Evolutionary conservation across 225 moss, liverwort and hornwort species (phyloP), one percentile per base, ranked within the genome.

Genomic region (Antitrichia curtipendula): DNA sequence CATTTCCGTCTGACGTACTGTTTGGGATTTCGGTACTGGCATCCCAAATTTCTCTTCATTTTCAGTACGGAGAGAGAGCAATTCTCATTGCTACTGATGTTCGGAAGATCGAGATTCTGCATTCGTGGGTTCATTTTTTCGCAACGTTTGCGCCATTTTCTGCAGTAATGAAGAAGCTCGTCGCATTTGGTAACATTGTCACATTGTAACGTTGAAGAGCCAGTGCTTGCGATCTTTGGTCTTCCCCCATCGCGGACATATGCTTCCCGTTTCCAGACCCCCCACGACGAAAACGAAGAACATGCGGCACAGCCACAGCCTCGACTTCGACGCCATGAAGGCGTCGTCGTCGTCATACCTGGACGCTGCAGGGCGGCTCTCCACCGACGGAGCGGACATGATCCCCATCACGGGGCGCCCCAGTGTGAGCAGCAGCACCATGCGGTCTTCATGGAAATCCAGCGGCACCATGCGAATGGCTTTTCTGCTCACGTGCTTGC

Each of bases 401-500:
- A n/a, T 80, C 0, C 76, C 88, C 8, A 7, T 57, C 20, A 88
- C 84, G 36, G 84, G 88, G 3, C 86, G 90, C 7, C 17, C 81
- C 54, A 91, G 86, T 61, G 5, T 75, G 29, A 36, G 9, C 64
- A n/a, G 27, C 75, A 59, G 6, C 84, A 31, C 7, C 53, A 15
- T 17, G 13, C 9, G 45, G 2, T 45, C 21, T 7, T 10, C 72
- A 8, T 86, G 84, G 90, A 92, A 86, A 57, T 38, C 47, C 38
- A 88, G 16, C 65, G 31, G 62, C 72, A 64, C 89, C 45, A 86
- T 94, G 87, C 93, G 96, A 8, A 59, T 96, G 60, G 96, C 95
- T 14, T 92, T 91, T 12, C 72, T 92, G 78, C 94, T 98, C 45
- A 95, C 96, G 21, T 88, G 92, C 52, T 61, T 98, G 47, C 97